phyloP scores from a whole-genome alignment of 495 filamentous ascomycete genomes.

The Stereocaulon alpinum region DNA sequence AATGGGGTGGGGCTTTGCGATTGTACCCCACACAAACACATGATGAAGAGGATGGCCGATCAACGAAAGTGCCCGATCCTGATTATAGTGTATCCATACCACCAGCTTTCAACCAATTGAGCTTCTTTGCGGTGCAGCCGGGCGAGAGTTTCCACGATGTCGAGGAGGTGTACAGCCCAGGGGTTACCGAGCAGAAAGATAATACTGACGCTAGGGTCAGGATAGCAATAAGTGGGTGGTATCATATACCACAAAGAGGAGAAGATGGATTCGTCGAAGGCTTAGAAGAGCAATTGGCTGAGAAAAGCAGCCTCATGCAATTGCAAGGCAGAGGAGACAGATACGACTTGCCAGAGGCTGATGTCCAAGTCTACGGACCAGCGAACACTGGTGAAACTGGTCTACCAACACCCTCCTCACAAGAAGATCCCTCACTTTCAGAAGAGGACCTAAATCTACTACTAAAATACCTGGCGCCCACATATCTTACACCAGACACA shows the following conservation, averaged over 20 bases:
- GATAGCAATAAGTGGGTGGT: constrained; percentile 99
- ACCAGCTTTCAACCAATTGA: constrained; percentile 92
- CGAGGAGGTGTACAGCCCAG: constrained; percentile 77
- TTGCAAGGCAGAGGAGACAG: constrained; percentile 81
- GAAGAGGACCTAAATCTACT: constrained; percentile 76
- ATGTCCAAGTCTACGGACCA: constrained; percentile 39
- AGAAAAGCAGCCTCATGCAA: constrained; percentile 81
- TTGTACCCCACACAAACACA: constrained; percentile 71
- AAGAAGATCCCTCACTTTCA: constrained; percentile 47
- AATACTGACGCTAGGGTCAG: constrained; percentile 60
- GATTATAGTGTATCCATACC: constrained; percentile 70
- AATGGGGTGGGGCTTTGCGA: constrained; percentile 90
- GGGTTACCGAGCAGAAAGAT: constrained; percentile 37
- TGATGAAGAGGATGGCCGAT: constrained; percentile 52
- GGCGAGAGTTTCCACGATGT: constrained; percentile 98
- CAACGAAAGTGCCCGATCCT: constrained; percentile 63
- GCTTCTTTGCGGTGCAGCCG: constrained; percentile 95
- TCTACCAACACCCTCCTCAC: constrained; percentile 15
- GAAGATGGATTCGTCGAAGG: constrained; percentile 89
- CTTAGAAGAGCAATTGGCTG: constrained; percentile 75
- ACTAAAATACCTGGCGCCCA: constrained; percentile 76
- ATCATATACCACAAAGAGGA: constrained; percentile 91
- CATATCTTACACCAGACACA: constrained; percentile 89
- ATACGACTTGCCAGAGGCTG: constrained; percentile 67
- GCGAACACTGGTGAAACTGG: constrained; percentile 33